A percentile compares a stretch with the other conserved stretches of the same genome.
Evolutionary conservation across 1,284 basidiomycete genomes (phyloP).

Genomic region (Ganoderma sinense): DNA sequence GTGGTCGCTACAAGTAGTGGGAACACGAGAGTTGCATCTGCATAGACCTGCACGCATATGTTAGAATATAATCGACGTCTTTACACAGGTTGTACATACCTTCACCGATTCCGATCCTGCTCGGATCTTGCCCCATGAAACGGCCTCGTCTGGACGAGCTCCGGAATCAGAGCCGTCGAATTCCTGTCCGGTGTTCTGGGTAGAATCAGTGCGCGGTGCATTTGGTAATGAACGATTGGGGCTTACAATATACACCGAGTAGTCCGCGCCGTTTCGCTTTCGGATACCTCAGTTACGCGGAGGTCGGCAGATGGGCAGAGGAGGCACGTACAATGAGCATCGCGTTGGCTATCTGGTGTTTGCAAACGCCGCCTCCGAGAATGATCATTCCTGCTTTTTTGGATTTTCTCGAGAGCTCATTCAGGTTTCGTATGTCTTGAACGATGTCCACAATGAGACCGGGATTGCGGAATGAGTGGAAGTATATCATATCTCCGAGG

Average conservation of each 20-base stretch:
- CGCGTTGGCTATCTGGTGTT: slow-evolving; percentile 99
- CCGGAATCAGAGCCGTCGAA: slow-evolving; percentile 99
- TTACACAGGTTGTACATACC: slow-evolving; percentile 50
- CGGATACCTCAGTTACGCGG: slow-evolving; percentile 17
- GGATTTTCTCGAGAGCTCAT: slow-evolving; percentile 89
- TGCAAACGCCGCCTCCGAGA: slow-evolving; percentile 97
- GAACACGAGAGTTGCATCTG: slow-evolving; percentile 78
- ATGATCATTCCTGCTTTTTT: slow-evolving; percentile 99
- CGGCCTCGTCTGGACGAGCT: slow-evolving; percentile 95
- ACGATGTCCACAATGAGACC: slow-evolving; percentile 95
- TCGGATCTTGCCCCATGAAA: slow-evolving; percentile 99
- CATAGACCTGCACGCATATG: slow-evolving; percentile 48
- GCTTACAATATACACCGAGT: slow-evolving; percentile 90
- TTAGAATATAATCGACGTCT: not conserved
- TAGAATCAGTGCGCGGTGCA: not conserved
- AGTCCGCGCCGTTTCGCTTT: slow-evolving; percentile 97
- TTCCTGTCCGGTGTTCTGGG: slow-evolving; percentile 96
- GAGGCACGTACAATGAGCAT: slow-evolving; percentile 88
- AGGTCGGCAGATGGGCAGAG: not conserved
- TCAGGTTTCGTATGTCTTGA: slow-evolving; percentile 90
- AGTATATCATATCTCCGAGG: slow-evolving; percentile 99
- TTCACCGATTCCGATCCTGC: slow-evolving; percentile 93
- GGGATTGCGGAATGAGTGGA: slow-evolving; percentile 94
- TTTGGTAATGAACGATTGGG: not conserved
- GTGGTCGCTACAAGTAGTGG: slow-evolving; percentile 78